phyloP scores from a whole-genome alignment of 768 basidiomycete genomes.

The Mycena galopus region DNA sequence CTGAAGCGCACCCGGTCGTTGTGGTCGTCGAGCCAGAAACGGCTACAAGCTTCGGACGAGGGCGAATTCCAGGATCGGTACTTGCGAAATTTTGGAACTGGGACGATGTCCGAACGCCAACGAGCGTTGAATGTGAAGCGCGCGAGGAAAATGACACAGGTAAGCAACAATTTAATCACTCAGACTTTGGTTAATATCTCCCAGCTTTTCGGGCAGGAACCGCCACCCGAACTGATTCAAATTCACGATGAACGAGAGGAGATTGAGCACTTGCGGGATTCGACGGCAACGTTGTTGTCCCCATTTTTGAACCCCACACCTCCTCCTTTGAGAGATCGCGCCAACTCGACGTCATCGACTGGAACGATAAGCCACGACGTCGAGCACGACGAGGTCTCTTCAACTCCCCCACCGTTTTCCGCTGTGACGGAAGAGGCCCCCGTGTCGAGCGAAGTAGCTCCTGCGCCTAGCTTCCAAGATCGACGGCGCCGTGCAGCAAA shows the following conservation, averaged over 20 bases:
- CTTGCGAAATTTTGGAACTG: constrained; percentile 39
- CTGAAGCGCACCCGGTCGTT: constrained; percentile 49
- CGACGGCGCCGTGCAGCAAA: constrained; percentile 66
- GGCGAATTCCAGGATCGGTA: constrained; percentile 39
- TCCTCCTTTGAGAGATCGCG: constrained; percentile 27
- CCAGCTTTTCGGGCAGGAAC: constrained; percentile 66
- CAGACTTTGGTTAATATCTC: background rate
- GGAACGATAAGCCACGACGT: constrained; percentile 10
- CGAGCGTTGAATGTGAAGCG: constrained; percentile 57
- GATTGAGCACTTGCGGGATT: constrained; percentile 34
- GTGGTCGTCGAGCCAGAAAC: constrained; percentile 35
- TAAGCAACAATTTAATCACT: constrained; percentile 36
- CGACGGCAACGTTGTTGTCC: constrained; percentile 36
- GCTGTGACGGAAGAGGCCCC: constrained; percentile 11
- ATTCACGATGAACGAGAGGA: constrained; percentile 41
- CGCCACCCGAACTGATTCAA: constrained; percentile 57
- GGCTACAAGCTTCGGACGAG: constrained; percentile 18
- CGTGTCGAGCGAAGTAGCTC: constrained; percentile 3
- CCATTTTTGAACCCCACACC: background rate
- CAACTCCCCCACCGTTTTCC: constrained; percentile 28
- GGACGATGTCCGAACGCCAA: constrained; percentile 48
- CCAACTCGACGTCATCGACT: constrained; percentile 27
- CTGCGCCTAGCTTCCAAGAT: constrained; percentile 39
- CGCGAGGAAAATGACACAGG: constrained; percentile 66
- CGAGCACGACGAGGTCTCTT: background rate